Conservation (phyloP, 1,139 yeast species). For the Candida sojae region DNA sequence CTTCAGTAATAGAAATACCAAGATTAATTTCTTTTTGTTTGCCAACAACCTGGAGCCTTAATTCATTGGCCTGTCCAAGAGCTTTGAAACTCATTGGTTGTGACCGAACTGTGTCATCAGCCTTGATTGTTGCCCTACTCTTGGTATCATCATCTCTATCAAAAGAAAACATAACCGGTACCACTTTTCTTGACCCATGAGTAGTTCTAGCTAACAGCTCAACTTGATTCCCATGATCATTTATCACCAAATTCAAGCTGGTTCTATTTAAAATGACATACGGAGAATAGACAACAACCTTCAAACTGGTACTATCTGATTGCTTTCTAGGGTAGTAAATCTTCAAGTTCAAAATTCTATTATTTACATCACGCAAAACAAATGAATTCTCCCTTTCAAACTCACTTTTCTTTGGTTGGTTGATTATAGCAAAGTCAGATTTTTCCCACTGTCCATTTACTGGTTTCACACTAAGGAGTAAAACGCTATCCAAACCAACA, state of each 20-base stretch:
- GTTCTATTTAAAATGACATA: conserved; percentile 83
- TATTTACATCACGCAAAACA: conserved; percentile 27
- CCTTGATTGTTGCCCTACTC: conserved; percentile 68
- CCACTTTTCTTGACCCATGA: conserved; percentile 24
- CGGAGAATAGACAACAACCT: conserved; percentile 77
- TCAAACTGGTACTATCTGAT: conserved; percentile 50
- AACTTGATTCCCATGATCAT: conserved; percentile 58
- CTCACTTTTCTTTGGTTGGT: conserved; percentile 55
- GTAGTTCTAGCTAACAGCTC: conserved; percentile 29
- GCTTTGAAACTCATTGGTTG: conserved; percentile 83
- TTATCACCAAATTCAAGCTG: conserved; percentile 61
- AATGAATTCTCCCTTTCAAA: conserved; percentile 58
- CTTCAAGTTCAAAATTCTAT: conserved; percentile 52
- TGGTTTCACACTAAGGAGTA: conserved; percentile 74
- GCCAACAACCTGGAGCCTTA: conserved; percentile 57
- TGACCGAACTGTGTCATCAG: conserved; percentile 79
- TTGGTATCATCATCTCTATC: conserved; percentile 56
- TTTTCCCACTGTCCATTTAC: conserved; percentile 61
- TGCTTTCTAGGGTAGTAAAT: conserved; percentile 61
- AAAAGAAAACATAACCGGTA: conserved; percentile 87
- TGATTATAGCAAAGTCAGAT: conserved; percentile 82
- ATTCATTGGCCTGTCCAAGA: conserved; percentile 78
- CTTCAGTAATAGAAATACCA: conserved; percentile 78
- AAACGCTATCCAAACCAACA: conserved; percentile 68
- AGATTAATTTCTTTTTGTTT: conserved; percentile 70